Evolutionary conservation across 805 yeast species (phyloP).

Genomic region (Yarrowia sp.): DNA sequence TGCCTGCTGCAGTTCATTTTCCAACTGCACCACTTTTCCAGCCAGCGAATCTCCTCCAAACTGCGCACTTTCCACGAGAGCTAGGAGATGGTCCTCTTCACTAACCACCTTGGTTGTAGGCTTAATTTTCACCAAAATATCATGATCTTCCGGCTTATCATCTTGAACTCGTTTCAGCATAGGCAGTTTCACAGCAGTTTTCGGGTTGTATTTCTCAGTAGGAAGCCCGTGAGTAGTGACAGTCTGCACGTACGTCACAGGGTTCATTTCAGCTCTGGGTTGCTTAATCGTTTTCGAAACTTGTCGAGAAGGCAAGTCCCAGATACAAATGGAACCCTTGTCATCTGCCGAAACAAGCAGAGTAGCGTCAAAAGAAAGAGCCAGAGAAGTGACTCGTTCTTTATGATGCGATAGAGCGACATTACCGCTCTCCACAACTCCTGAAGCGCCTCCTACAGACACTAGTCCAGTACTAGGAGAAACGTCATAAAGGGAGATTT

Average conservation of each 20-base stretch:
- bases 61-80: conserved; percentile 17
- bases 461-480: conserved; percentile 46
- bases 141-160: conserved; percentile 12
- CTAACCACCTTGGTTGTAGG: neutral
- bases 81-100: neutral
- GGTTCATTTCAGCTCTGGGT: conserved; percentile 31
- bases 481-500: conserved; percentile 51
- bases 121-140: neutral
- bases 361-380: conserved; percentile 73
- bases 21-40: conserved; percentile 16
- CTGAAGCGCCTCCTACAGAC: conserved; percentile 56
- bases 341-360: conserved; percentile 69
- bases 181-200: conserved; percentile 25
- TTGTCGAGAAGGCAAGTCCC: conserved; percentile 53
- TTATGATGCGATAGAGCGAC: conserved; percentile 34
- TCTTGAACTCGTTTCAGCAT: conserved; percentile 21
- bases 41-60: conserved; percentile 24
- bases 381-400: conserved; percentile 51
- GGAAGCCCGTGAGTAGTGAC: conserved; percentile 19
- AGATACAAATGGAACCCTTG: conserved; percentile 61
- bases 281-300: conserved; percentile 35
- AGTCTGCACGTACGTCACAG: conserved; percentile 27
- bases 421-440: conserved; percentile 27
- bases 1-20: conserved; percentile 4
- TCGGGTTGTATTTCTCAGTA: conserved; percentile 22